Evolutionary conservation across 2,329 filamentous ascomycete genomes (phyloP).

Genomic region (Pyrenophora teres): DNA sequence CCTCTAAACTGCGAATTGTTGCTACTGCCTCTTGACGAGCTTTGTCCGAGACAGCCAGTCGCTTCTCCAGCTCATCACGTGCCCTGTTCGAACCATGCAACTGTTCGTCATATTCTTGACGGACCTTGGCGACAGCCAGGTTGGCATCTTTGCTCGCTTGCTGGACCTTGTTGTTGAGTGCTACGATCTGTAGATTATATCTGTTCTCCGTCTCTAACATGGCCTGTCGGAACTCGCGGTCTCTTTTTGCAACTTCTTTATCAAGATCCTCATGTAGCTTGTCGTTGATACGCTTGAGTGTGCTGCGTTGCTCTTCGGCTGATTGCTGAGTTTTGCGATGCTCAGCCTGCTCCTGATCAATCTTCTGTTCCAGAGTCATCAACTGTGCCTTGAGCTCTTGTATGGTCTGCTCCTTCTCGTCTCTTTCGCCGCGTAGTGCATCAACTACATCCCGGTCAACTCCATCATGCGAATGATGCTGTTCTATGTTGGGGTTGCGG

Average conservation of each 20-base stretch:
- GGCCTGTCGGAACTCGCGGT: slow-evolving; percentile 42
- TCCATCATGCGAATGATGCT: slow-evolving; percentile 83
- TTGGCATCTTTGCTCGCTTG: slow-evolving; percentile 38
- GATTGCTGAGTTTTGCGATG: slow-evolving; percentile 66
- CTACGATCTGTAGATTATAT: slow-evolving; percentile 50
- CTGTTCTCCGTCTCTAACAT: slow-evolving; percentile 54
- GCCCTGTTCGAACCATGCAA: slow-evolving; percentile 32
- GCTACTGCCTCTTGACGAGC: slow-evolving; percentile 34
- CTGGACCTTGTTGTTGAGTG: slow-evolving; percentile 44
- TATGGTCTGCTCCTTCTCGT: slow-evolving; percentile 69
- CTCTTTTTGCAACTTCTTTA: slow-evolving; percentile 62
- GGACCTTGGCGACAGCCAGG: slow-evolving; percentile 31
- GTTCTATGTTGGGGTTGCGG: slow-evolving; percentile 84
- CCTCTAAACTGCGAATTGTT: slow-evolving; percentile 33
- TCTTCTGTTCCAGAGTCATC: slow-evolving; percentile 59
- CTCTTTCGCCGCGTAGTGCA: slow-evolving; percentile 75
- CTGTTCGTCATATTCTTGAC: slow-evolving; percentile 44
- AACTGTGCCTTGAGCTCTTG: slow-evolving; percentile 62
- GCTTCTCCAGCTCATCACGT: slow-evolving; percentile 34
- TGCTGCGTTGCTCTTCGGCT: slow-evolving; percentile 51
- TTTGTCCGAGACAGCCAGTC: slow-evolving; percentile 32
- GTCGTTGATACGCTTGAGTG: slow-evolving; percentile 71
- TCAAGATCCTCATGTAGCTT: slow-evolving; percentile 72
- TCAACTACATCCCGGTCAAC: slow-evolving; percentile 95
- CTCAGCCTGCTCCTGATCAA: slow-evolving; percentile 75